phyloP scores from a whole-genome alignment of 768 basidiomycete genomes.

The Lyophyllum atratum region DNA sequence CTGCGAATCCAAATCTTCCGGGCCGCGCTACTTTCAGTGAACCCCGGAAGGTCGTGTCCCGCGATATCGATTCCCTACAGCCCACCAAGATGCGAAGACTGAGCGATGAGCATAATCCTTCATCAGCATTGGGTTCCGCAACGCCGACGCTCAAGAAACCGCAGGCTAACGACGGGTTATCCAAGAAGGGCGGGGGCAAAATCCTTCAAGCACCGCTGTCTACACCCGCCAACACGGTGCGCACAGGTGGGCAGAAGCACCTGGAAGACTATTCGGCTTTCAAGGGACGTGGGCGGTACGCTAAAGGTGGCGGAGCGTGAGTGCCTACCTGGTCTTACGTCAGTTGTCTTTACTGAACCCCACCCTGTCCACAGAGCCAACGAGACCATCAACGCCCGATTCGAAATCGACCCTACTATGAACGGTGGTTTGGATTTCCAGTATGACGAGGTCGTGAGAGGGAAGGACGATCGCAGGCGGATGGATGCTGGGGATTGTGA shows the following conservation, averaged over 20 bases:
- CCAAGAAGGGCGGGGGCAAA: conserved; percentile 22
- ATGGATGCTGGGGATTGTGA: conserved; percentile 83
- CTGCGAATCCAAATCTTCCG: neutral
- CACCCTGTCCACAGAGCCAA: conserved; percentile 24
- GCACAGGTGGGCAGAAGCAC: conserved; percentile 21
- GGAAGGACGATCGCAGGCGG: conserved; percentile 58
- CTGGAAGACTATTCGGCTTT: conserved; percentile 45
- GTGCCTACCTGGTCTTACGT: conserved; percentile 16
- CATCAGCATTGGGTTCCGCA: too few species aligned
- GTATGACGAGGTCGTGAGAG: conserved; percentile 78
- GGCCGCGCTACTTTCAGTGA: neutral
- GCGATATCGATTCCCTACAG: conserved; percentile 12
- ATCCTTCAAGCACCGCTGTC: conserved; percentile 4
- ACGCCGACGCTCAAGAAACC: neutral
- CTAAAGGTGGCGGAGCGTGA: conserved; percentile 34
- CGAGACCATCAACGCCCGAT: conserved; percentile 61
- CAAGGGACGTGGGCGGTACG: conserved; percentile 65
- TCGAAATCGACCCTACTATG: conserved; percentile 61
- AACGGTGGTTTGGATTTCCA: conserved; percentile 71
- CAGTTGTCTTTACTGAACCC: neutral
- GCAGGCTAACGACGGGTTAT: neutral
- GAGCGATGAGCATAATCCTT: neutral
- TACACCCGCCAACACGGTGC: conserved; percentile 25
- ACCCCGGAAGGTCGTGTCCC: conserved; percentile 14
- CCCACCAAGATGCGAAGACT: conserved; percentile 17